A percentile compares a stretch with the other conserved stretches of the same genome.
Evolutionary conservation across 176 grass and related monocot species (phyloP).

Genomic region (Themeda triandra): DNA sequence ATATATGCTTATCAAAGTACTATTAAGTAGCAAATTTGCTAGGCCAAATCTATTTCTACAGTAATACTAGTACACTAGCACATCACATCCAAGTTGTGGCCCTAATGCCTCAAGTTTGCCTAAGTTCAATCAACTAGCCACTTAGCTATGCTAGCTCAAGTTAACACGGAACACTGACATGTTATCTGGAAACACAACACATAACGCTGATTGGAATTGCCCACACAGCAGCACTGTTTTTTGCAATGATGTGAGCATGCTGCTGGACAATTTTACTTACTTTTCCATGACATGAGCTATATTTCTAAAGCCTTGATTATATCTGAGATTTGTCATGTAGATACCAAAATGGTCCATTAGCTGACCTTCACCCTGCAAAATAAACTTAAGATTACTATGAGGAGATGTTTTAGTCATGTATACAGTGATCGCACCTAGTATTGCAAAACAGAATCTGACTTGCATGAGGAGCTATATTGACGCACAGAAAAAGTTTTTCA

Average conservation of each 20-base stretch:
- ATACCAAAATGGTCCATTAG: not conserved
- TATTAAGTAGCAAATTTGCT: not conserved
- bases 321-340: not conserved
- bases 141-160: not conserved
- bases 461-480: not conserved
- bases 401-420: not conserved
- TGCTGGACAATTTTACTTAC: not conserved
- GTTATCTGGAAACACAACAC: not conserved
- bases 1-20: not conserved
- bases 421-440: not conserved
- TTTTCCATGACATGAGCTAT: not conserved
- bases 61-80: too few species aligned
- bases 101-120: too few species aligned
- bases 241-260: not conserved
- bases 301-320: not conserved
- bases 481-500: not conserved
- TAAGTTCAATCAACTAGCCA: too few species aligned
- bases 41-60: not conserved
- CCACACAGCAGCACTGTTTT: not conserved
- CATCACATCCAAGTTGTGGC: too few species aligned
- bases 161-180: too few species aligned
- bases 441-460: not conserved
- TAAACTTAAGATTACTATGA: not conserved
- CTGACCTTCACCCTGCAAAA: not conserved
- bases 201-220: not conserved